phyloP scores from a whole-genome alignment of 202 grass and related monocot species.

The Digitaria exilis region DNA sequence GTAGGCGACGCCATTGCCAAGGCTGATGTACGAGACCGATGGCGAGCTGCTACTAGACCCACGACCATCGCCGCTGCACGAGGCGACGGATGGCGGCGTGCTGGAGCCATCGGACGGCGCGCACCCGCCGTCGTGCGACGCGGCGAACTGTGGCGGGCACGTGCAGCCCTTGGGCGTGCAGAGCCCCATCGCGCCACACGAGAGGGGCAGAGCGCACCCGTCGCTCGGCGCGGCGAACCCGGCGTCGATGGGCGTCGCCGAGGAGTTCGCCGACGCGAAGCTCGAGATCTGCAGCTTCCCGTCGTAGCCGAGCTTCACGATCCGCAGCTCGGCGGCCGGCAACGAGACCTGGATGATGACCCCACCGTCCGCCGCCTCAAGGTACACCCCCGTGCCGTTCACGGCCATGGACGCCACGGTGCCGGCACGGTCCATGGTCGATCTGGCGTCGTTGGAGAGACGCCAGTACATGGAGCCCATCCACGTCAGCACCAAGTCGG shows the following conservation, averaged over 20 bases:
- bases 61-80: background rate
- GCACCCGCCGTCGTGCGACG: conserved; percentile 56
- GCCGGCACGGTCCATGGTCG: conserved; percentile 54
- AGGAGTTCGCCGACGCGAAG: conserved; percentile 64
- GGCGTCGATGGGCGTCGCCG: conserved; percentile 32
- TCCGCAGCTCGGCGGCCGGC: conserved; percentile 44
- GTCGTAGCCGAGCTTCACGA: conserved; percentile 47
- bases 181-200: conserved; percentile 63
- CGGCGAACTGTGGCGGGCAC: conserved; percentile 55
- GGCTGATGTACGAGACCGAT: conserved; percentile 41
- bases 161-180: conserved; percentile 58
- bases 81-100: conserved; percentile 20
- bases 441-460: conserved; percentile 52
- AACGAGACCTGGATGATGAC: conserved; percentile 50
- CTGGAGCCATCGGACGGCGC: conserved; percentile 55
- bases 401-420: conserved; percentile 49
- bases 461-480: conserved; percentile 68
- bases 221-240: conserved; percentile 53
- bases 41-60: no score
- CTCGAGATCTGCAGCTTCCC: conserved; percentile 60
- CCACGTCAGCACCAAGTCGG: conserved; percentile 63
- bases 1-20: conserved; percentile 59
- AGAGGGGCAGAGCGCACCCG: conserved; percentile 63
- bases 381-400: conserved; percentile 68
- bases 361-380: conserved; percentile 40